Evolutionary conservation across 2,329 filamentous ascomycete species (phyloP).

Genomic region (Colletotrichum salicis): DNA sequence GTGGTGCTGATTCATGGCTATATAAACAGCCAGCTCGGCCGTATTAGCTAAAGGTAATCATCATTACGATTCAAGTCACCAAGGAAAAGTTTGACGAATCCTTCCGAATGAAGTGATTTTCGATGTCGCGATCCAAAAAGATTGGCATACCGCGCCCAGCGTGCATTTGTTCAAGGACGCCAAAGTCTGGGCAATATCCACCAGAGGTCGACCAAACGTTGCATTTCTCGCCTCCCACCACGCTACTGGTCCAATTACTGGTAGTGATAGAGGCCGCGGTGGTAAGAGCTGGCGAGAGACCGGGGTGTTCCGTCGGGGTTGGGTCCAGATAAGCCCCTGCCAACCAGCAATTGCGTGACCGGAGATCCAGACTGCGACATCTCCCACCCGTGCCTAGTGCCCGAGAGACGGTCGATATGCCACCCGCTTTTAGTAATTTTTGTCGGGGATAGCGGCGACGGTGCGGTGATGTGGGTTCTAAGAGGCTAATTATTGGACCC

Average conservation of each 20-base stretch:
- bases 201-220: not conserved
- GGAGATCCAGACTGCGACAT: constrained; percentile 29
- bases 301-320: not conserved
- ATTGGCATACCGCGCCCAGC: constrained; percentile 2
- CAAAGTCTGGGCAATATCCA: constrained; percentile 32
- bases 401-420: not conserved
- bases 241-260: constrained; percentile 15
- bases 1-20: constrained; percentile 3
- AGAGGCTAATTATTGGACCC: not conserved
- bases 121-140: constrained; percentile 23
- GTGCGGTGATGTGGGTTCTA: not conserved
- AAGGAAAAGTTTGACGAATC: not conserved
- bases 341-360: constrained; percentile 30
- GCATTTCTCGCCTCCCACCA: not conserved
- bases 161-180: constrained; percentile 15
- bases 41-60: not conserved
- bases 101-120: constrained; percentile 11
- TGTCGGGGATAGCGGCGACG: constrained; percentile 29
- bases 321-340: constrained; percentile 23
- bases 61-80: constrained; percentile 2
- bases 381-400: not conserved
- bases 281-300: not conserved
- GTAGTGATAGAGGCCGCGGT: not conserved
- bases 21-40: constrained; percentile 9
- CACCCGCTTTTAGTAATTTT: constrained; percentile 13